These are phyloP conservation scores for Platanthera guangdongensis DNA, from an alignment of 106 monocot genomes.

Conservation along the genomic window DNA sequence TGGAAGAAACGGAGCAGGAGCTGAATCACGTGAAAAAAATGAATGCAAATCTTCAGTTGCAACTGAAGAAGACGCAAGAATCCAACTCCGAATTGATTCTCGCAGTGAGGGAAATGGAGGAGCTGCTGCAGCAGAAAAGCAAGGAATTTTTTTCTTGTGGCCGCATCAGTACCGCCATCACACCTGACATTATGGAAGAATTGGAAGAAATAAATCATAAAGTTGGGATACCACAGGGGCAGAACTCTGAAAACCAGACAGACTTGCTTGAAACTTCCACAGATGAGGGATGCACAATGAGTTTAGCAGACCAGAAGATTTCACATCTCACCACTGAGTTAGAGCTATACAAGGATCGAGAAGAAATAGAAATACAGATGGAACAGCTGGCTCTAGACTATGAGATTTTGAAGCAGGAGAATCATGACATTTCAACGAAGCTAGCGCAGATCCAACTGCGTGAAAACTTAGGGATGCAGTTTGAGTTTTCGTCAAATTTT, in stretches of 20 bases:
- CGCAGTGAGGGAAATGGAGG: conserved; percentile 83
- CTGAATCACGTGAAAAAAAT: conserved; percentile 65
- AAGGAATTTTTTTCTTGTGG: conserved; percentile 17
- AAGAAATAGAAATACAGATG: conserved; percentile 93
- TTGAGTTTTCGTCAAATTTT: conserved; percentile 85
- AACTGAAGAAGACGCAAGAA: conserved; percentile 80
- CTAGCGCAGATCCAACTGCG: conserved; percentile 77
- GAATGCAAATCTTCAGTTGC: conserved; percentile 62
- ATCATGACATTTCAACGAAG: conserved; percentile 67
- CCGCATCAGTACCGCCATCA: conserved; percentile 7
- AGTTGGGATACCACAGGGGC: conserved; percentile 11
- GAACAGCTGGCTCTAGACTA: conserved; percentile 97
- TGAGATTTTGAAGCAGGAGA: conserved; percentile 96
- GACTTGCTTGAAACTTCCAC: conserved; percentile 26
- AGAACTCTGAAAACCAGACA: conserved; percentile 15
- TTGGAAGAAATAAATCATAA: conserved; percentile 12
- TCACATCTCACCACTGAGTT: conserved; percentile 54
- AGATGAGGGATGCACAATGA: conserved; percentile 29
- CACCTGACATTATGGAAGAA: conserved; percentile 14
- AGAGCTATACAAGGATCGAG: conserved; percentile 86
- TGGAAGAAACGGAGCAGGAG: conserved; percentile 84
- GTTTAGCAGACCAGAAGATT: conserved; percentile 50
- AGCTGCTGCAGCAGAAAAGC: conserved; percentile 66
- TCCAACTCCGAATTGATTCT: conserved; percentile 77
- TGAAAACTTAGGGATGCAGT: conserved; percentile 92